Evolutionary conservation across 2,329 filamentous ascomycete species (phyloP), one percentile per base, ranked within the genome.

Genomic region (Talaromyces sp.): DNA sequence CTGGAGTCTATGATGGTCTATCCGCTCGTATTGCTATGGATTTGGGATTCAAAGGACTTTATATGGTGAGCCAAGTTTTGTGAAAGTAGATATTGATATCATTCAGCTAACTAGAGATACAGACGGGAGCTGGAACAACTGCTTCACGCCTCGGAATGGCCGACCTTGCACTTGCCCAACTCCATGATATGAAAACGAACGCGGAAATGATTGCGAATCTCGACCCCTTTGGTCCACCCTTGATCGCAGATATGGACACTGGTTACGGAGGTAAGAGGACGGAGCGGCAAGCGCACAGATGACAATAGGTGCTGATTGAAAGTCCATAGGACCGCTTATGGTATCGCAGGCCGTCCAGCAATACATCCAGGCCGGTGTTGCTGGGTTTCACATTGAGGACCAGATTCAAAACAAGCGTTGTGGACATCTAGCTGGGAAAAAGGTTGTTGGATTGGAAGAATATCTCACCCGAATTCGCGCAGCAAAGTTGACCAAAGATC

Each of bases 1-100:
- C 85, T 0, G 86, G 86, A 29, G 85, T 89, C 2, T 87, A 87
- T 64, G 86, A 89, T 75, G 86, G 86, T 11, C 79, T 87, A 49
- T 84, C 83, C 2, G 85, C 86, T 0, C 77, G 86, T 1, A 80
- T 89, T 51, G 85, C 85, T 1, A 75, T 87, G 19, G 73, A 78
- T 37, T 75, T 82, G n/a, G 85, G 85, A 4, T 87, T 87, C 54
- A 80, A 87, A 42, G 80, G 77, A 51, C 67, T 88, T 35, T 89
- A 89, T 73, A 88, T 89, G 86, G 85, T 86, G 71, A 40, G 75
- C 54, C 13, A 11, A 24, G 5, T 10, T 1, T 9, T 9, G 32
- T 47, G 44, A 22, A 4, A 6, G 20, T 11, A 19, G 27, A 40
- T 20, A 33, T 24, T 17, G 4, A 29, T 35, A 33, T 5, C 2